phyloP scores from a whole-genome alignment of 257 asterid species.

The Solanum ahanhuiri region DNA sequence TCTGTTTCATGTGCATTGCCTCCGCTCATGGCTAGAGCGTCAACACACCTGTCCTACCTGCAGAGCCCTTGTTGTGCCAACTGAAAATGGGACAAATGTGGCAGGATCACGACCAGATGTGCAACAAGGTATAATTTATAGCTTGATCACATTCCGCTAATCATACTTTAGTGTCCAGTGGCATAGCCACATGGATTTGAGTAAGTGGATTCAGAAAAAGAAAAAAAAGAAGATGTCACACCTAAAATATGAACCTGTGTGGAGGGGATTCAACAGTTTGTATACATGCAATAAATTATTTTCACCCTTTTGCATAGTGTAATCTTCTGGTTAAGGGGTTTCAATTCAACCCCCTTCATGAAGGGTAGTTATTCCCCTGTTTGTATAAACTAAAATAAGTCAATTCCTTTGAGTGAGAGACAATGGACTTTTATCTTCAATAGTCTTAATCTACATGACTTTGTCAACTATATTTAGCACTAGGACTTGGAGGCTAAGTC shows the following conservation, averaged over 20 bases:
- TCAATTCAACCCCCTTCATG: not conserved
- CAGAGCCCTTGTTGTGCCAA: conserved; percentile 90
- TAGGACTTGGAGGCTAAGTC: not conserved
- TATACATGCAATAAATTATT: not conserved
- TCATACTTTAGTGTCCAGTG: not conserved
- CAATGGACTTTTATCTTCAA: not conserved
- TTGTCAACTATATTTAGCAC: not conserved
- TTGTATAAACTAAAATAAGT: not conserved
- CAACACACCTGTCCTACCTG: conserved; percentile 95
- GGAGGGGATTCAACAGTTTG: not conserved
- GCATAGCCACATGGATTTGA: not conserved
- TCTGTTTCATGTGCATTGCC: conserved; percentile 92
- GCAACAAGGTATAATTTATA: conserved; percentile 46
- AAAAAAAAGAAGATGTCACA: not conserved
- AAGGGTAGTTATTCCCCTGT: not conserved
- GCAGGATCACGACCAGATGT: conserved; percentile 37
- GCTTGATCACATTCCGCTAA: not conserved
- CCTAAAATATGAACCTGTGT: not conserved
- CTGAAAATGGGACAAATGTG: conserved; percentile 49
- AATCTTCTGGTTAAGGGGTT: not conserved
- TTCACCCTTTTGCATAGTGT: not conserved
- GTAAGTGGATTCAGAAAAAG: not conserved
- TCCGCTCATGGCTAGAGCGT: conserved; percentile 92
- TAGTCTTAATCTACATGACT: not conserved
- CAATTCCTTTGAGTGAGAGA: not conserved